Conservation (phyloP, 2,329 filamentous ascomycete genomes). For the Coniella lustricola region DNA sequence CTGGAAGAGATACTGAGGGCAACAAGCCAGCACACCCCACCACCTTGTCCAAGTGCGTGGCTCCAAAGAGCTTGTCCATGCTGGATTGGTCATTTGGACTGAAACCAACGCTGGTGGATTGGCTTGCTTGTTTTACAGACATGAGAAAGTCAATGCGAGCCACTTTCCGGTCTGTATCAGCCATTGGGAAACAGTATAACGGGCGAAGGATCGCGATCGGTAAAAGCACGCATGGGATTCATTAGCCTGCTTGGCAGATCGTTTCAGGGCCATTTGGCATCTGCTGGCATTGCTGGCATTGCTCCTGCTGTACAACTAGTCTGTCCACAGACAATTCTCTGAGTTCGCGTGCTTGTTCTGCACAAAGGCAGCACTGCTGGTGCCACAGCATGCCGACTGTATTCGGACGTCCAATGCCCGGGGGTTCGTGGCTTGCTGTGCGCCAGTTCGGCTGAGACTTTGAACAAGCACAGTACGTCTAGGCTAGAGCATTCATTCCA, state of each 20-base stretch:
- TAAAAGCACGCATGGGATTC: not conserved
- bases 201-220: not conserved
- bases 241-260: not conserved
- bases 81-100: not conserved
- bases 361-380: not conserved
- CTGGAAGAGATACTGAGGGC: too few species aligned
- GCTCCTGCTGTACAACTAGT: too few species aligned
- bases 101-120: not conserved
- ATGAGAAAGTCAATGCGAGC: conserved; percentile 1
- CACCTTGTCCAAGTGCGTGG: not conserved
- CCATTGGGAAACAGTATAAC: not conserved
- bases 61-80: not conserved
- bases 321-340: not conserved
- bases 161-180: not conserved
- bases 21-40: not conserved
- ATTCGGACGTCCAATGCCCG: not conserved
- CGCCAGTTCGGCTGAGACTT: conserved; percentile 2
- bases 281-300: not conserved
- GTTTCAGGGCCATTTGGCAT: conserved; percentile 1
- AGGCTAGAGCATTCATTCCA: not conserved
- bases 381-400: not conserved
- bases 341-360: not conserved
- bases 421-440: conserved; percentile 2
- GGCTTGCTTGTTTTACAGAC: not conserved
- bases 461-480: not conserved